Percentiles rank a stretch among this genome's conserved stretches.
These are phyloP conservation scores for Sextonia rubra DNA, from an alignment of 164 flowering plant species.

Conservation along the genomic window DNA sequence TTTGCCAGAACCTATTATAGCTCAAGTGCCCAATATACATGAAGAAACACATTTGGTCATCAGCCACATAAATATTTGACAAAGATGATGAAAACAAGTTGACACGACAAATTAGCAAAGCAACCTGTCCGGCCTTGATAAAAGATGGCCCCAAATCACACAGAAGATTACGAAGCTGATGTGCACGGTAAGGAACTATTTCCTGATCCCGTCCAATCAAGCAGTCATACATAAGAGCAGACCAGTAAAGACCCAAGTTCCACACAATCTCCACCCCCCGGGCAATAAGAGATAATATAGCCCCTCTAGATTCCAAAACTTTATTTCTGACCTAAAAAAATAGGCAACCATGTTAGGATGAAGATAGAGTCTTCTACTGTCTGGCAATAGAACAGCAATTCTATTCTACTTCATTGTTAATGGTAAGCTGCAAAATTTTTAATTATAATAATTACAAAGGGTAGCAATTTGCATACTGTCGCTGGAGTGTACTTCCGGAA, in stretches of 20 bases:
- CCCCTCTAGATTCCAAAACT: constrained; percentile 86
- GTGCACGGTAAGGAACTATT: constrained; percentile 88
- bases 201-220: constrained; percentile 87
- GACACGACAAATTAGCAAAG: background rate
- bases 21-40: background rate
- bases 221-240: constrained; percentile 69
- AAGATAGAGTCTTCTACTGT: background rate
- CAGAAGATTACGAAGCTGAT: constrained; percentile 83
- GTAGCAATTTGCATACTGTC: constrained; percentile 36
- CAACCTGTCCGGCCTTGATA: constrained; percentile 97
- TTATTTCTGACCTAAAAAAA: constrained; percentile 65
- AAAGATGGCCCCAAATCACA: constrained; percentile 96
- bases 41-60: background rate
- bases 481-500: constrained; percentile 93
- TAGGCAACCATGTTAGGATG: constrained; percentile 1
- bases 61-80: background rate
- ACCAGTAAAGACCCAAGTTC: constrained; percentile 88
- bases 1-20: constrained; percentile 82
- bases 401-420: too few species aligned
- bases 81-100: background rate
- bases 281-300: constrained; percentile 57
- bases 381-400: background rate
- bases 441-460: background rate
- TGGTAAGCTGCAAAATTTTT: background rate
- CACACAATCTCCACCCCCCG: constrained; percentile 95